phyloP scores from a whole-genome alignment of 1,139 yeast genomes.

The Debaryomyces psychrophilus region DNA sequence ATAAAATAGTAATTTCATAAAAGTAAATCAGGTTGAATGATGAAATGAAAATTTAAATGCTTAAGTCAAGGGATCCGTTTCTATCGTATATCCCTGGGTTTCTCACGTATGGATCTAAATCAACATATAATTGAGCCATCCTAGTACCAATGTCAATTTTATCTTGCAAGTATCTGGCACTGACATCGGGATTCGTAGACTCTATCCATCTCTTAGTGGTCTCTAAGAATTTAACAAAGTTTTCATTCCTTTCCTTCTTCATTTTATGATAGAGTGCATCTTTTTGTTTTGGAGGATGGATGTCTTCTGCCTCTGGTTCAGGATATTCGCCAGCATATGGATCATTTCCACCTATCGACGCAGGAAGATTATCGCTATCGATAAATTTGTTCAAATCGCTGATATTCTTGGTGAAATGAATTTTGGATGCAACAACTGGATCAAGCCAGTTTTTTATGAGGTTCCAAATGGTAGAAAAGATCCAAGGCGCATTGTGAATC shows the following conservation, averaged over 20 bases:
- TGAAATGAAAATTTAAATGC: neutral
- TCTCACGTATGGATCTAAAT: slow-evolving; percentile 46
- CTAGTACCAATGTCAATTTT: slow-evolving; percentile 34
- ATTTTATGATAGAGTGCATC: slow-evolving; percentile 34
- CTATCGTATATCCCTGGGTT: slow-evolving; percentile 45
- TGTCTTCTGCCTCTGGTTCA: slow-evolving; percentile 34
- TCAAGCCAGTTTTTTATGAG: slow-evolving; percentile 50
- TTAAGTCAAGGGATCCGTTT: slow-evolving; percentile 22
- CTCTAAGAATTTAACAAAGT: slow-evolving; percentile 35
- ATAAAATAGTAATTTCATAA: neutral
- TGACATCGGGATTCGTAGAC: slow-evolving; percentile 42
- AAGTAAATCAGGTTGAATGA: neutral
- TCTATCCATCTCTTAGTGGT: slow-evolving; percentile 47
- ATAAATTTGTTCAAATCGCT: slow-evolving; percentile 37
- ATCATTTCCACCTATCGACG: slow-evolving; percentile 45
- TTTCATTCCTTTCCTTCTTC: slow-evolving; percentile 36
- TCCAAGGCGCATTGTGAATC: slow-evolving; percentile 55
- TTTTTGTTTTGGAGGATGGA: slow-evolving; percentile 34
- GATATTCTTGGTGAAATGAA: slow-evolving; percentile 45
- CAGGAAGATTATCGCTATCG: slow-evolving; percentile 40
- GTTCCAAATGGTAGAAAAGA: slow-evolving; percentile 51
- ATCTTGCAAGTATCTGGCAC: slow-evolving; percentile 44
- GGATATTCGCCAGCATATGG: slow-evolving; percentile 31
- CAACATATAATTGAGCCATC: slow-evolving; percentile 38
- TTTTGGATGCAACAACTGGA: slow-evolving; percentile 48